Evolutionary conservation across 192 early-diverging fungal genomes (phyloP).

Genomic region (Backusella macrospora): DNA sequence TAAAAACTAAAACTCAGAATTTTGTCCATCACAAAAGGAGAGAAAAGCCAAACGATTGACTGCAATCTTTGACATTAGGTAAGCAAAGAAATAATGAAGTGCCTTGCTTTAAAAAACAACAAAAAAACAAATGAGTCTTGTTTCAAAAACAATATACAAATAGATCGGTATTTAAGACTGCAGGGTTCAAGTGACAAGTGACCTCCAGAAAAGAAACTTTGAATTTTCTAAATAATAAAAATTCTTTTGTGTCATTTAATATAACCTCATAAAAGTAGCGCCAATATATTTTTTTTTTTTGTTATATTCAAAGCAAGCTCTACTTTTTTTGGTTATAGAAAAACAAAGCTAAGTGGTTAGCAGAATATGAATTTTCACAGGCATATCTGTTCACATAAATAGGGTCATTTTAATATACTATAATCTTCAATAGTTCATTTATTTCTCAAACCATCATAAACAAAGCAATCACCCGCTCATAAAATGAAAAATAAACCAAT

Average conservation of each 20-base stretch:
- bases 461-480: not conserved
- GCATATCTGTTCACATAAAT: not conserved
- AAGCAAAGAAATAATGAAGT: constrained; percentile 9
- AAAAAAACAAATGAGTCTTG: not conserved
- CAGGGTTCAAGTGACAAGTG: constrained; percentile 10
- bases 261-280: not conserved
- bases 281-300: not conserved
- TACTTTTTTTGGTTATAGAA: not conserved
- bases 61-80: not conserved
- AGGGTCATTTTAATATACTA: not conserved
- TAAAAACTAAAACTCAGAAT: constrained; percentile 9
- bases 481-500: not conserved
- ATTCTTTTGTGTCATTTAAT: not conserved
- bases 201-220: not conserved
- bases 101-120: not conserved
- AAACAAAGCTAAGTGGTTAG: not conserved
- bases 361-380: not conserved
- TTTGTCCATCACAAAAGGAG: not conserved
- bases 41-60: not conserved
- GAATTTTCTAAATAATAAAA: not conserved
- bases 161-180: not conserved
- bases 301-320: not conserved
- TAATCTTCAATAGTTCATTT: not conserved
- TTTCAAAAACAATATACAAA: constrained; percentile 7
- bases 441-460: not conserved